Percentiles rank a stretch among this genome's conserved stretches.
phyloP scores from a whole-genome alignment of 2,329 filamentous ascomycete species.

The Diaporthe longicolla region DNA sequence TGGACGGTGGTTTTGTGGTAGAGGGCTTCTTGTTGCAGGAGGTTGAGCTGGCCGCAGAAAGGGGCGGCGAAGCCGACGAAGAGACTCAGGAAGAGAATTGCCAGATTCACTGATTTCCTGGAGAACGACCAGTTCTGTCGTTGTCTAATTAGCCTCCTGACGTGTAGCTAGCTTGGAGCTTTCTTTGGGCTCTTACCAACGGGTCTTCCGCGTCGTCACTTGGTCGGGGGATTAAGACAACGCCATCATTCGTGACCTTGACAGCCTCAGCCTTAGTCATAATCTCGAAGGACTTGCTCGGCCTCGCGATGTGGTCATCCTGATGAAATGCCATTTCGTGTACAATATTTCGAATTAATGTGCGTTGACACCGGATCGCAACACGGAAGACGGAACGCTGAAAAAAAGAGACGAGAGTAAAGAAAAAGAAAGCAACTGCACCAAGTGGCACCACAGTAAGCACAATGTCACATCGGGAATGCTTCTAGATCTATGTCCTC shows the following conservation, averaged over 20 bases:
- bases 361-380: not conserved
- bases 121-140: slow-evolving; percentile 51
- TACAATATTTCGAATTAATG: not conserved
- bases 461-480: not conserved
- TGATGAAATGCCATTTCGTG: not conserved
- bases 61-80: slow-evolving; percentile 54
- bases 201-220: slow-evolving; percentile 52
- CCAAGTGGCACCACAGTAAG: not conserved
- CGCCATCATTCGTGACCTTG: slow-evolving; percentile 46
- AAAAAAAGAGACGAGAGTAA: no score
- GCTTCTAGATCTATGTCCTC: slow-evolving; percentile 13
- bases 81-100: slow-evolving; percentile 53
- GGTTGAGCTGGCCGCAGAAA: slow-evolving; percentile 53
- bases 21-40: slow-evolving; percentile 52
- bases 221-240: slow-evolving; percentile 56
- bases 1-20: slow-evolving; percentile 52
- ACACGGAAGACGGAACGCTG: not conserved
- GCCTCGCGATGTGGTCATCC: not conserved
- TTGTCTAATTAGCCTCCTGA: not conserved
- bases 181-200: slow-evolving; percentile 46
- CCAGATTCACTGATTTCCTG: slow-evolving; percentile 51
- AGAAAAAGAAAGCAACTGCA: not conserved
- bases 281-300: slow-evolving; percentile 20
- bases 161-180: not conserved
- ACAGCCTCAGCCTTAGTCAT: slow-evolving; percentile 33